These are phyloP conservation scores for Lactarius evosmus DNA, from an alignment of 768 basidiomycete genomes.

Conservation along the genomic window DNA sequence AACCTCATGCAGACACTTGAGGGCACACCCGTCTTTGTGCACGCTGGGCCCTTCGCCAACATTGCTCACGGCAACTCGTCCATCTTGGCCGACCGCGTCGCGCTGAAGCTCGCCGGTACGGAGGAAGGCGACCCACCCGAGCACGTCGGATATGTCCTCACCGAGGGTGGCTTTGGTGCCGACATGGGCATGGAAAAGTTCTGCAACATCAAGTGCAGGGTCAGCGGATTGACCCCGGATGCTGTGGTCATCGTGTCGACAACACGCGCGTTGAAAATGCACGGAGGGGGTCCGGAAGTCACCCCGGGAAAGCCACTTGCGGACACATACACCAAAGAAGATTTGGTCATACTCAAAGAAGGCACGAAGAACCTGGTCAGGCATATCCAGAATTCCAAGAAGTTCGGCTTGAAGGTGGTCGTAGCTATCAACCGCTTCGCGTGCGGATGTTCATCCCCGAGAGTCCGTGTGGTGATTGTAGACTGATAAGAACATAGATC, in stretches of 20 bases:
- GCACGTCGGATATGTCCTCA: constrained; percentile 90
- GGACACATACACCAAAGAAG: constrained; percentile 91
- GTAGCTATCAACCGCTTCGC: constrained; percentile 94
- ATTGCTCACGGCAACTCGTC: constrained; percentile 99
- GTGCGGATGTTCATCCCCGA: constrained; percentile 47
- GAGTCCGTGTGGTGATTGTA: not conserved
- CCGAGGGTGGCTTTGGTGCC: constrained; percentile 97
- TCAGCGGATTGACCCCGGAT: constrained; percentile 89
- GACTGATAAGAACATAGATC: constrained; percentile 46
- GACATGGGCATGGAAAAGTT: constrained; percentile 99
- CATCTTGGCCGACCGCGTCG: constrained; percentile 95
- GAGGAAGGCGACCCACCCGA: constrained; percentile 84
- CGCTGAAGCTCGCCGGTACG: constrained; percentile 93
- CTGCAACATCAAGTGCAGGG: constrained; percentile 98
- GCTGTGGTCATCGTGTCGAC: constrained; percentile 96
- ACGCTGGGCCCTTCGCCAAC: constrained; percentile 98
- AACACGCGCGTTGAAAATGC: constrained; percentile 98
- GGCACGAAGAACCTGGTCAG: constrained; percentile 91
- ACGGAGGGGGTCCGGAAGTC: constrained; percentile 96
- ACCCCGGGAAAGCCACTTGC: constrained; percentile 92
- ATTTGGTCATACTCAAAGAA: constrained; percentile 82
- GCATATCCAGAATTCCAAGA: constrained; percentile 92
- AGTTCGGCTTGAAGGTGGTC: constrained; percentile 95
- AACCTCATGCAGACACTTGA: constrained; percentile 98
- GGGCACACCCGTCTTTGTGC: constrained; percentile 98